Evolutionary conservation across 148 eudicot species (phyloP), one percentile per base, ranked within the genome.

Genomic region (Cornus suecica): DNA sequence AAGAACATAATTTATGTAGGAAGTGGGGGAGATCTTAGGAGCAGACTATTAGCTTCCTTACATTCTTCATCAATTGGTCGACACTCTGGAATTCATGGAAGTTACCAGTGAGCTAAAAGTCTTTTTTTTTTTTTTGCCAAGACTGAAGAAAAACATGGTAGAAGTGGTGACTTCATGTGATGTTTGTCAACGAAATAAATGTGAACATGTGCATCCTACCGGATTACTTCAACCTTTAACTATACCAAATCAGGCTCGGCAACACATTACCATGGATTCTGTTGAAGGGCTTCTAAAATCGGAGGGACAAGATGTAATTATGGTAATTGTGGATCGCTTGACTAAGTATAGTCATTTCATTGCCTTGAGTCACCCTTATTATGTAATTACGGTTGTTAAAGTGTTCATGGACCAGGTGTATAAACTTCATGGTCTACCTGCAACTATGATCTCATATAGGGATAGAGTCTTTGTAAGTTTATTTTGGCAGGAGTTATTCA

Each of bases 371-470:
- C 69, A 30, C 37, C 69, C 69, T 66, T 66, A 24, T 28, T 7
- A 9, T 8, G 22, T 25, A 5, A 5, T 7, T 24, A 10, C 8
- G 4, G 14, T 26, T 14, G 69, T 25, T 27, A 10, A 62, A n/a
- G 15, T 22, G 6, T 25, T 66, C 22, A 14, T 66, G 22, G 34
- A 66, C 9, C 69, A 66, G 7, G 31, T 66, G 7, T 27, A 5
- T 27, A 66, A 66, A 30, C 69, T 66, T 24, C 69, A 66, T 66
- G 34, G 69, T 3, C 69, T 66, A 28, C 69, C 69, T 5, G 34
- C 5, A 9, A 5, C 31, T 24, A 66, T 66, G 6, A 20, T 66
- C 31, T 14, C 13, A 14, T 14, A 66, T 25, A 66, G 69, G 22
- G 69, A 66, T 20, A 66, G 8, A 6, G 22, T 66, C 24, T 66